These are phyloP conservation scores for Apiotrichum porosum DNA, from an alignment of 1,284 basidiomycete species.

Conservation along the genomic window DNA sequence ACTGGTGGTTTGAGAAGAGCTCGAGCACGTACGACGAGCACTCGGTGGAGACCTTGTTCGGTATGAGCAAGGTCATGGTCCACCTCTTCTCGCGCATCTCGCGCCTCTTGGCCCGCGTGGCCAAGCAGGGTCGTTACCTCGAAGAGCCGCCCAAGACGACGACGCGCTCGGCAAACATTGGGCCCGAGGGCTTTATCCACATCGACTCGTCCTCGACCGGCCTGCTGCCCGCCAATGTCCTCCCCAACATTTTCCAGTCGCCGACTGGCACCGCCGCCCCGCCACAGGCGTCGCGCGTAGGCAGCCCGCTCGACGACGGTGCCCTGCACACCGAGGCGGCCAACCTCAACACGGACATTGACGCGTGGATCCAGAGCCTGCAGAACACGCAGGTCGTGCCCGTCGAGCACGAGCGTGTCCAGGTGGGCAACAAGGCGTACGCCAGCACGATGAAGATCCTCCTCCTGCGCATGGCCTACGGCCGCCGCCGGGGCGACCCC, in stretches of 20 bases:
- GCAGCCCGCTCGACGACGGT: not conserved
- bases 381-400: slow-evolving; percentile 24
- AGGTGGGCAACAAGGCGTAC: slow-evolving; percentile 48
- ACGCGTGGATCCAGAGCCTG: slow-evolving; percentile 43
- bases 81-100: slow-evolving; percentile 39
- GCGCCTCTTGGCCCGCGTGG: slow-evolving; percentile 31
- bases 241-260: not conserved
- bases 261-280: not conserved
- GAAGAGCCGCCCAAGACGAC: slow-evolving; percentile 19
- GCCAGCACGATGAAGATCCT: slow-evolving; percentile 51
- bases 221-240: not conserved
- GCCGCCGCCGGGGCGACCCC: slow-evolving; percentile 45
- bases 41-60: slow-evolving; percentile 54
- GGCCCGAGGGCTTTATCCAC: slow-evolving; percentile 1
- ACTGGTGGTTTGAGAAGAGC: slow-evolving; percentile 49
- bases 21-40: slow-evolving; percentile 45
- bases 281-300: not conserved
- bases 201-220: not conserved
- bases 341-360: slow-evolving; percentile 41
- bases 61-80: slow-evolving; percentile 48
- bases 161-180: not conserved
- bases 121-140: slow-evolving; percentile 13
- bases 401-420: slow-evolving; percentile 47
- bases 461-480: slow-evolving; percentile 52
- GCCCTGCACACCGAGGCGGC: slow-evolving; percentile 27